Percentiles rank a stretch among this genome's conserved stretches.
phyloP scores from a whole-genome alignment of 805 yeast genomes.

The Myxozyma monticola region DNA sequence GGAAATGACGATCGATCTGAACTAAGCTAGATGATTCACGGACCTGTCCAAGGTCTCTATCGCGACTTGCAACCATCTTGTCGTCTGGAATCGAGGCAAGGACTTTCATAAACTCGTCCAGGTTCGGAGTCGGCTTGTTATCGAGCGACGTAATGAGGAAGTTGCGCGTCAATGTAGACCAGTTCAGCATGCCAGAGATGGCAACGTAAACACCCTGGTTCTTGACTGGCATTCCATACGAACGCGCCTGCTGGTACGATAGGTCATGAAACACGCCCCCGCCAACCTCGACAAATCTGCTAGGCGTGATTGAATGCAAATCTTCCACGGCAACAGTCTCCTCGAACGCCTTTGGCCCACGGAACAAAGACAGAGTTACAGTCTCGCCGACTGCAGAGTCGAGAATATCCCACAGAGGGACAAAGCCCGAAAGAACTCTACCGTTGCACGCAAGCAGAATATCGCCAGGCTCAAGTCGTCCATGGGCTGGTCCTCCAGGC shows the following conservation, averaged over 20 bases:
- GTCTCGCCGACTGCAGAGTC: slow-evolving; percentile 12
- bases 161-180: slow-evolving; percentile 24
- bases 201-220: slow-evolving; percentile 30
- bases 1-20: slow-evolving; percentile 30
- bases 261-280: slow-evolving; percentile 29
- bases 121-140: slow-evolving; percentile 23
- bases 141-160: slow-evolving; percentile 20
- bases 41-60: slow-evolving; percentile 22
- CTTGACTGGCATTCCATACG: slow-evolving; percentile 25
- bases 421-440: slow-evolving; percentile 15
- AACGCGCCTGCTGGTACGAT: slow-evolving; percentile 29
- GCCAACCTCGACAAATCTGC: slow-evolving; percentile 25
- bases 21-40: slow-evolving; percentile 21
- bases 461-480: slow-evolving; percentile 28
- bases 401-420: slow-evolving; percentile 21
- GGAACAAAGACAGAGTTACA: slow-evolving; percentile 11
- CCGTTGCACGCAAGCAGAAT: slow-evolving; percentile 25
- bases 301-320: slow-evolving; percentile 26
- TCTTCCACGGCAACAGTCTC: slow-evolving; percentile 20
- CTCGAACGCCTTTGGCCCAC: slow-evolving; percentile 10
- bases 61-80: slow-evolving; percentile 16
- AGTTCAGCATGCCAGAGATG: slow-evolving; percentile 25
- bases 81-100: slow-evolving; percentile 20
- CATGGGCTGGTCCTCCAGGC: slow-evolving; percentile 27
- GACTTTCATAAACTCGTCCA: slow-evolving; percentile 19